A percentile compares a stretch with the other conserved stretches of the same genome.
Conservation (phyloP, 306 rosid species). For the Trichosanthes cucumerina region DNA sequence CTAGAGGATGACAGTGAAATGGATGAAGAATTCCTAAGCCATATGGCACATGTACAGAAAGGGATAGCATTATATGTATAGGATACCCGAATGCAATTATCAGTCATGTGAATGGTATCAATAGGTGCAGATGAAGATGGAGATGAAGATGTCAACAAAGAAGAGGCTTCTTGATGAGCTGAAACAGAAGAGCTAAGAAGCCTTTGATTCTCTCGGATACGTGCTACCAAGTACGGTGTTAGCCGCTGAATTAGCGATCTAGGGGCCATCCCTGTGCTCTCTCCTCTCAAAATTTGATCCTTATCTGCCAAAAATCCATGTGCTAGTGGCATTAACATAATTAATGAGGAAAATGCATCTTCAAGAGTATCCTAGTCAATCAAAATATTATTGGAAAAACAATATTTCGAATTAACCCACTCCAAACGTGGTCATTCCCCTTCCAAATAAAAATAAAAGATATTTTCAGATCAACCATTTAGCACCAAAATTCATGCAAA, state of each 20-base stretch:
- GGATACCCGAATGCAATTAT: constrained; percentile 52
- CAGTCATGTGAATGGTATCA: constrained; percentile 52
- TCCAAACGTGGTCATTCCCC: background rate
- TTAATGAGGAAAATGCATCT: background rate
- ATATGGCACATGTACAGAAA: background rate
- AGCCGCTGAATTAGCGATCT: constrained; percentile 39
- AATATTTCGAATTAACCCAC: background rate
- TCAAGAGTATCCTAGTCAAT: background rate
- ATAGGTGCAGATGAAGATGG: constrained; percentile 15
- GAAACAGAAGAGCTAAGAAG: constrained; percentile 35
- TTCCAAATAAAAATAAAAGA: background rate
- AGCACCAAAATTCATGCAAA: background rate
- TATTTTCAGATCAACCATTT: background rate
- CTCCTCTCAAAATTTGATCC: background rate
- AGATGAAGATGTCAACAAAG: constrained; percentile 22
- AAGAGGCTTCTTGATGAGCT: constrained; percentile 33
- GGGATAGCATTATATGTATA: background rate
- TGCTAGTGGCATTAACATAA: background rate
- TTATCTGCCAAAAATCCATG: background rate
- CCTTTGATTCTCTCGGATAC: constrained; percentile 45
- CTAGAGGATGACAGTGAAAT: background rate
- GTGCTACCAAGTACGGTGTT: constrained; percentile 29
- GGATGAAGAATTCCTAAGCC: background rate
- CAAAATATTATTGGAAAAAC: background rate
- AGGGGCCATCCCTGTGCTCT: constrained; percentile 15